A percentile compares a stretch with the other conserved stretches of the same genome.
Evolutionary conservation across 2,329 filamentous ascomycete genomes (phyloP).

Genomic region (Fonsecaea nubica): DNA sequence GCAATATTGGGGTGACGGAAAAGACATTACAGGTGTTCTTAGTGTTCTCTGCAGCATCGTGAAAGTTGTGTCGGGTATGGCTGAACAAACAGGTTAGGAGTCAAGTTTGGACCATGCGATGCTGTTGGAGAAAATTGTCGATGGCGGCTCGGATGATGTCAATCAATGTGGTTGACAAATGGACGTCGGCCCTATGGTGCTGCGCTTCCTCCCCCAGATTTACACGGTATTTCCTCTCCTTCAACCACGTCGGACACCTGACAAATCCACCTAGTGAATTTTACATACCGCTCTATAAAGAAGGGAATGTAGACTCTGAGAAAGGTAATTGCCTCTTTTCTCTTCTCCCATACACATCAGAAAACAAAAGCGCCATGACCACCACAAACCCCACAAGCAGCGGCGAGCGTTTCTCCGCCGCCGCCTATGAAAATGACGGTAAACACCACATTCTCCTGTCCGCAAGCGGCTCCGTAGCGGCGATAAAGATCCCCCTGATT

Average conservation of each 20-base stretch:
- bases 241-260: not conserved
- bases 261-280: not conserved
- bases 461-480: conserved; percentile 78
- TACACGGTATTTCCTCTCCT: conserved; percentile 9
- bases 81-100: conserved; percentile 2
- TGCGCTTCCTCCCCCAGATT: conserved; percentile 3
- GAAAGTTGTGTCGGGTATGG: not conserved
- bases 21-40: conserved; percentile 26
- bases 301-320: not conserved
- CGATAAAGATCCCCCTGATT: conserved; percentile 80
- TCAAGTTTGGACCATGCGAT: not conserved
- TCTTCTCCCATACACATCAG: not conserved
- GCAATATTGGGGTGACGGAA: not conserved
- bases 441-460: conserved; percentile 70
- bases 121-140: conserved; percentile 29
- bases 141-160: conserved; percentile 27
- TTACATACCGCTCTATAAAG: not conserved
- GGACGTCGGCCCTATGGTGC: not conserved
- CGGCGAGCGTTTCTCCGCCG: conserved; percentile 37
- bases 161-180: conserved; percentile 34
- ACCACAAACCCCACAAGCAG: conserved; percentile 16
- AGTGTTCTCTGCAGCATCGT: conserved; percentile 29
- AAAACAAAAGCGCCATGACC: conserved; percentile 14
- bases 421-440: conserved; percentile 49
- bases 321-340: not conserved